These are phyloP conservation scores for Vaccinium macrocarpon DNA, from an alignment of 148 eudicot genomes.

Conservation along the genomic window DNA sequence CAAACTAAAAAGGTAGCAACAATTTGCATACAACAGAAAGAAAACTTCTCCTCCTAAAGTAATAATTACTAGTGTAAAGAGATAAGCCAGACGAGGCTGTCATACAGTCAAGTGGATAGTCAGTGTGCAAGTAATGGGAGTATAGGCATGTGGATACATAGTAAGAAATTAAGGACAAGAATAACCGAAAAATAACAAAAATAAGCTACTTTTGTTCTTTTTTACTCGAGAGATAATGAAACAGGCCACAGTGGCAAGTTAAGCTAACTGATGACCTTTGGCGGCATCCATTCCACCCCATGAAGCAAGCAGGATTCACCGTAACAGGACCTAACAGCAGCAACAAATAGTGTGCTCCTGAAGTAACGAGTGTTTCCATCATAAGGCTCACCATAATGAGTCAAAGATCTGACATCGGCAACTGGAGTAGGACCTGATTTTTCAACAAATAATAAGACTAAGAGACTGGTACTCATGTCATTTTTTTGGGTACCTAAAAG, in stretches of 20 bases:
- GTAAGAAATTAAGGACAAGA: background rate
- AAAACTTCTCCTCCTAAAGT: background rate
- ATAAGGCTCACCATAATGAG: slow-evolving; percentile 98
- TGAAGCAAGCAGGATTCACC: slow-evolving; percentile 95
- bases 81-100: background rate
- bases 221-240: background rate
- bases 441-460: slow-evolving; percentile 17
- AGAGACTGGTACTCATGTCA: background rate
- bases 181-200: background rate
- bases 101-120: background rate
- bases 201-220: background rate
- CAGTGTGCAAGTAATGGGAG: background rate
- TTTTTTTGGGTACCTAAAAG: background rate
- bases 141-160: background rate
- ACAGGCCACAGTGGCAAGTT: slow-evolving; percentile 8
- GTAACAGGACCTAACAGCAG: slow-evolving; percentile 94
- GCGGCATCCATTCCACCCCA: slow-evolving; percentile 99
- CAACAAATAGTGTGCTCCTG: slow-evolving; percentile 95
- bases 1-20: background rate
- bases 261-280: slow-evolving; percentile 55
- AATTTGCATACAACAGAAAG: background rate
- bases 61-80: background rate
- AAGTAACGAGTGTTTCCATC: slow-evolving; percentile 98
- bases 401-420: slow-evolving; percentile 87
- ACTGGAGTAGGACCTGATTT: slow-evolving; percentile 67